Evolutionary conservation across 1,284 basidiomycete species (phyloP), one percentile per base, ranked within the genome.

Genomic region (Anthracocystis walkeri): DNA sequence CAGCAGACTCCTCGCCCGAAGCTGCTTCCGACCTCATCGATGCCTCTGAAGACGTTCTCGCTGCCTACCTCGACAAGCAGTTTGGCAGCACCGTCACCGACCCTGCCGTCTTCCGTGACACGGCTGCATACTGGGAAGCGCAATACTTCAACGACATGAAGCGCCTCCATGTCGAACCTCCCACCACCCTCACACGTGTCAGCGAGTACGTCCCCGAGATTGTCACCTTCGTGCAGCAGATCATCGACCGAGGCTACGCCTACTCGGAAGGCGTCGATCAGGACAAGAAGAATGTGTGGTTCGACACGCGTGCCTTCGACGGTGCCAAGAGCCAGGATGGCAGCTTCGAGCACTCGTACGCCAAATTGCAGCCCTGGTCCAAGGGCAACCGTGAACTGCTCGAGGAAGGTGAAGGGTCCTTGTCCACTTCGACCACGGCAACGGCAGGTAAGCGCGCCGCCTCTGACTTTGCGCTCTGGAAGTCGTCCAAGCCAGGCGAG

Each of bases 141-240:
- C 89, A 90, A 58, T 99, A 94, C 87, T 96, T 97, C 87, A 88
- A 91, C 48, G 95, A 98, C 84, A 99, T 99, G 97, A 87, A 88
- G 33, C 90, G 91, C 16, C 89, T 99, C 29, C 90, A 90, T 70
- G 93, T 99, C 55, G 90, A 92, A 64, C 90, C 91, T 35, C 95
- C 97, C 18, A 94, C 95, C 84, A 94, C 91, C 1, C 87, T 98
- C 60, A 99, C 97, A 3, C 91, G 97, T 42, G 97, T 99, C 16
- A 96, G 94, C 18, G 97, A 99, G 86, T 99, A 95, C 86, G 92
- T 99, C 14, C 93, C 95, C 8, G 95, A 99, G 86, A 94, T 98
- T 75, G 93, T 95, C 57, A 86, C 89, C 1, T 99, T 96, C 84
- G 92, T 98, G 21, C 89, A 95, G 83, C 88, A 89, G 50, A 95